phyloP scores from a whole-genome alignment of 169 alveolate species.

The Theileria parva region DNA sequence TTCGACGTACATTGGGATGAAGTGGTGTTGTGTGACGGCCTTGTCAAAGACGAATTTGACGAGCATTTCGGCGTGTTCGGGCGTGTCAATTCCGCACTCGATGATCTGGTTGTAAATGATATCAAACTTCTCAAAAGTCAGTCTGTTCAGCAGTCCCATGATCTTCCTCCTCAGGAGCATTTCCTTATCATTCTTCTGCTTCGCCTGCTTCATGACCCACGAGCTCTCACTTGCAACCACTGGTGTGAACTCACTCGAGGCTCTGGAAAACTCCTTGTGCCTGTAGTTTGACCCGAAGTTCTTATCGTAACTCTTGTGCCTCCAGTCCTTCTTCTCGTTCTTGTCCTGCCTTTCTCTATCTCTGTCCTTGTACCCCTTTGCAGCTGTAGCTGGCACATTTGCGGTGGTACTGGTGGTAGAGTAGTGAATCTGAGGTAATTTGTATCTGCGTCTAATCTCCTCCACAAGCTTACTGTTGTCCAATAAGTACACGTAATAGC shows the following conservation, averaged over 20 bases:
- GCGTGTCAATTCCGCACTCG: conserved; percentile 67
- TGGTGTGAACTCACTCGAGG: conserved; percentile 32
- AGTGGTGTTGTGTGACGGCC: conserved; percentile 85
- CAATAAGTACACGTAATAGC: conserved; percentile 3
- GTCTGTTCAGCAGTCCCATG: conserved; percentile 75
- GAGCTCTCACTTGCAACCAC: conserved; percentile 68
- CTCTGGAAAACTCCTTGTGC: conserved; percentile 58
- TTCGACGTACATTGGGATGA: conserved; percentile 84
- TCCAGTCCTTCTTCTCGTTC: conserved; percentile 20
- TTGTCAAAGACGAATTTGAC: conserved; percentile 78
- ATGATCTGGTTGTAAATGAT: conserved; percentile 70
- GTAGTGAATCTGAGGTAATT: neutral
- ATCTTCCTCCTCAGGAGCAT: conserved; percentile 67
- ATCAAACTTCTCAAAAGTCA: conserved; percentile 77
- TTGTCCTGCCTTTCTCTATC: conserved; percentile 11
- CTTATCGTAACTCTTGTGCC: conserved; percentile 6
- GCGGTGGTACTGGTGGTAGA: neutral
- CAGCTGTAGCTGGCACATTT: neutral
- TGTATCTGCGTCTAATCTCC: conserved; percentile 14
- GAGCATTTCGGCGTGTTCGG: conserved; percentile 69
- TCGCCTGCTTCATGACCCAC: conserved; percentile 72
- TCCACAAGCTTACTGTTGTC: neutral
- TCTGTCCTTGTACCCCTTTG: conserved; percentile 10
- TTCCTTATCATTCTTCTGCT: conserved; percentile 69
- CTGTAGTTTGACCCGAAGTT: conserved; percentile 15